These are phyloP conservation scores for Antitrichia curtipendula DNA, from an alignment of 225 moss, liverwort and hornwort species.

Conservation along the genomic window DNA sequence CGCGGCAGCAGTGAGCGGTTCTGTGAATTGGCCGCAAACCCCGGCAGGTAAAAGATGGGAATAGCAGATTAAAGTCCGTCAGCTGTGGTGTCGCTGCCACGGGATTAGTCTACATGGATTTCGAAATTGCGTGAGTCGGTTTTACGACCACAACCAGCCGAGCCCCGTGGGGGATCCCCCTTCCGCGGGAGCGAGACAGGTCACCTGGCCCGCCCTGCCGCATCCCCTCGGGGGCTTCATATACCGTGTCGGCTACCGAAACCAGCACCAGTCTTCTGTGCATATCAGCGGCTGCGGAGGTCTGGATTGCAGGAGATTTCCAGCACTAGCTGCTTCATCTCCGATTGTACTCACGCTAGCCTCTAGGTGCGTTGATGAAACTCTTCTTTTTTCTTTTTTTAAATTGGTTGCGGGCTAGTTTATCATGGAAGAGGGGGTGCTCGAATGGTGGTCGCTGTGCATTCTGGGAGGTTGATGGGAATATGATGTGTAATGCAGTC, in stretches of 20 bases:
- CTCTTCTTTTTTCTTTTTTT: neutral
- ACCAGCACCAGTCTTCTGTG: neutral
- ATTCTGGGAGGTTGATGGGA: neutral
- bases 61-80: neutral
- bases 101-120: neutral
- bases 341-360: neutral
- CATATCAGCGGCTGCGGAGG: neutral
- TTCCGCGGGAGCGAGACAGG: neutral
- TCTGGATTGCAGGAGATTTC: neutral
- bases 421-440: too few species aligned
- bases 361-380: neutral
- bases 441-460: neutral
- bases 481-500: too few species aligned
- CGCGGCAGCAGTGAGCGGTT: neutral
- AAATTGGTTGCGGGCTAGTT: neutral
- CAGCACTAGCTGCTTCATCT: neutral
- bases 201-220: neutral
- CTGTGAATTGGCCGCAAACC: neutral
- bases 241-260: neutral
- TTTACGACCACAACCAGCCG: neutral
- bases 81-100: neutral
- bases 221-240: neutral
- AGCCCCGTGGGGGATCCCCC: neutral
- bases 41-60: neutral
- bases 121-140: neutral